Evolutionary conservation across 768 basidiomycete species (phyloP), one percentile per base, ranked within the genome.

Genomic region (Rhizopogon vesiculosus): DNA sequence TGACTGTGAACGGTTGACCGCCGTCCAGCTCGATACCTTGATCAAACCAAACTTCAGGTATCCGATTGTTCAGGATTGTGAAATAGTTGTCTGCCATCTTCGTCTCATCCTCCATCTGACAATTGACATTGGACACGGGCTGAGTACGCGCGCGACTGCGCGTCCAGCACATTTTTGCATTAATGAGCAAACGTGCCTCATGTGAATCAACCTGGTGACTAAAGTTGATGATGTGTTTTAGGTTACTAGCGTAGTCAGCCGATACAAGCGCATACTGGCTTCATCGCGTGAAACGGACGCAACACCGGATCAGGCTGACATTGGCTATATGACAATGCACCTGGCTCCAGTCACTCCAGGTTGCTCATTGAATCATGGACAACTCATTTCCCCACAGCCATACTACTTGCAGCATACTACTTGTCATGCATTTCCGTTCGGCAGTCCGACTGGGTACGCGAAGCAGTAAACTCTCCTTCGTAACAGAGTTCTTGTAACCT

Each of bases 1-100:
- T 84, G 0, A 81, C 75, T 9, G 85, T 87, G 62, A 88, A 89
- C 7, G 83, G 76, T 51, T 81, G 69, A 0, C 82, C 84, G 3
- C 83, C 22, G 22, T 2, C 22, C 22, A 22, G 1, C 22, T 22
- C 22, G 22, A 22, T 22, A 22, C 22, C 22, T 22, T 22, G 22
- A 22, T 22, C 22, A 22, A 22, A 22, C 22, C 22, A 22, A 22
- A 22, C 22, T 22, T 22, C 22, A 22, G 22, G 22, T 22, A 22
- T 22, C 22, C 22, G 22, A 22, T 22, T 22, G 22, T 22, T 22
- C 22, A 22, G 22, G 22, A 22, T 22, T 2, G 22, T 22, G 22
- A 22, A 22, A 2, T 22, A 22, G 22, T 22, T 22, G 22, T 22
- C 2, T 22, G 22, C 22, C 22, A 22, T 22, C 22, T 22, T 22